These are phyloP conservation scores for Caryopteris hybrid DNA, from an alignment of 305 asterid species.

Conservation along the genomic window DNA sequence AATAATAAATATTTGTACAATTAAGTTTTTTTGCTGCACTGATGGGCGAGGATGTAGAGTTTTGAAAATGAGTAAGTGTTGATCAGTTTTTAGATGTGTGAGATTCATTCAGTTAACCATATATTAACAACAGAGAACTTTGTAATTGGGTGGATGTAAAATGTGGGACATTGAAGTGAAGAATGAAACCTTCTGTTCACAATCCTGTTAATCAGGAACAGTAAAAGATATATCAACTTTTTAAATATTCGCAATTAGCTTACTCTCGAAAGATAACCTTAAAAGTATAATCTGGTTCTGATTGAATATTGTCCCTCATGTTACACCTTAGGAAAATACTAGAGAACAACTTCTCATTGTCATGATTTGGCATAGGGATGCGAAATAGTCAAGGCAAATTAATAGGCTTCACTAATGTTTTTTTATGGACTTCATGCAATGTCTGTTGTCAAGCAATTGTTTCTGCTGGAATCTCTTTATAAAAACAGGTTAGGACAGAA, in stretches of 20 bases:
- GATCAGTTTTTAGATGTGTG: not conserved
- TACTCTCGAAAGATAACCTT: not conserved
- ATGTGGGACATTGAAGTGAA: not conserved
- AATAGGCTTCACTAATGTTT: not conserved
- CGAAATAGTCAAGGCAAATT: not conserved
- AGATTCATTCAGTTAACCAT: not conserved
- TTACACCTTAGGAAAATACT: too few relatives aligned
- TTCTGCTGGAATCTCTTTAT: slow-evolving; percentile 26
- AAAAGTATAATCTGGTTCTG: not conserved
- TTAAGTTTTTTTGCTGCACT: not conserved
- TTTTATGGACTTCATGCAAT: slow-evolving; percentile 13
- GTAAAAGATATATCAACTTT: not conserved
- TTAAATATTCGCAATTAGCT: not conserved
- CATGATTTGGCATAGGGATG: not conserved
- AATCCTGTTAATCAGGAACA: not conserved
- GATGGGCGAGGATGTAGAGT: slow-evolving; percentile 8
- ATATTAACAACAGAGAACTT: not conserved
- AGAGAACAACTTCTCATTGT: not conserved
- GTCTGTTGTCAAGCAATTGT: slow-evolving; percentile 11
- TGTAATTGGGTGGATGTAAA: not conserved
- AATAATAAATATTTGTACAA: not conserved
- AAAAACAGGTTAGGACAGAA: slow-evolving; percentile 29
- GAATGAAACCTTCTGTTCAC: not conserved
- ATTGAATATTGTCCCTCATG: too few relatives aligned
- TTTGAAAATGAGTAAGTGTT: not conserved